Evolutionary conservation across 306 rosid species (phyloP).

Genomic region (Phaseolus lunatus): DNA sequence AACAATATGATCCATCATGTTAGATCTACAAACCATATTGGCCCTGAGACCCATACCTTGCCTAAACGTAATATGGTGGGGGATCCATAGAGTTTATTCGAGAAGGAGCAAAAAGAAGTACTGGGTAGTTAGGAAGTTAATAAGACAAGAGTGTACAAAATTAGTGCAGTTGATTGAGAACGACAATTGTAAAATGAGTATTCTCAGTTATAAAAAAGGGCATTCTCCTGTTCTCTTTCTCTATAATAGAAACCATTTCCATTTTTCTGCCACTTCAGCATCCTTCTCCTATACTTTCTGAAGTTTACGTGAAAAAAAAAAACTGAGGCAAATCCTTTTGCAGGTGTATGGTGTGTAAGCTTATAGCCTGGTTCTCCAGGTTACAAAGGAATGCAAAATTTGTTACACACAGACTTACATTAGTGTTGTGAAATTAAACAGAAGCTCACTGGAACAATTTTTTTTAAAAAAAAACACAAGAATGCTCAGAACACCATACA

Average conservation of each 20-base stretch:
- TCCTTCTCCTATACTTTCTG: background rate
- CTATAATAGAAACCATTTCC: background rate
- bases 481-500: too few species aligned
- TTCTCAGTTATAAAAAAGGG: background rate
- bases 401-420: background rate
- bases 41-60: background rate
- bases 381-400: background rate
- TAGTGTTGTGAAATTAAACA: too few species aligned
- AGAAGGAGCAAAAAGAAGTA: background rate
- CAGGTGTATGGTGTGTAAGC: background rate
- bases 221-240: background rate
- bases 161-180: too few species aligned
- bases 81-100: background rate
- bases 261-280: background rate
- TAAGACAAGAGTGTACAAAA: too few species aligned
- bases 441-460: too few species aligned
- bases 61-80: background rate
- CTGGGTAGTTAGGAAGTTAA: background rate
- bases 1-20: background rate
- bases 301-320: background rate
- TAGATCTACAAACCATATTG: background rate
- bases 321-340: background rate
- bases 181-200: background rate
- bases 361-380: background rate
- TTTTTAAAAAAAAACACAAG: too few species aligned